Conservation (phyloP, 768 basidiomycete species). For the Boletus rufocinnamomeus region DNA sequence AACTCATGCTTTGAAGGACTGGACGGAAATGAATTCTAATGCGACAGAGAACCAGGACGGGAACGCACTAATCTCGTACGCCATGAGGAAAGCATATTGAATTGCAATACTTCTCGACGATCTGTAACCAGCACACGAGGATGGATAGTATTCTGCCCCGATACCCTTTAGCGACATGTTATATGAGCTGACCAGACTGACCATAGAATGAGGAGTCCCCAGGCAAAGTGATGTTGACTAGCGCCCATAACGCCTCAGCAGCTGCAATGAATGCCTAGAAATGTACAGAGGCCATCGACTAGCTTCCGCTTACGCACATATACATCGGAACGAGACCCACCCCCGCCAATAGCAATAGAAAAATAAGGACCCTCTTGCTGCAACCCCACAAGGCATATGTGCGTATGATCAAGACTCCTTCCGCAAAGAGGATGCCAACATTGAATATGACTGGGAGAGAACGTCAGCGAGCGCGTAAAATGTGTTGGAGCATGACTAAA, state of each 20-base stretch:
- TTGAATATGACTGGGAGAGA: conserved; percentile 11
- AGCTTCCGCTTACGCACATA: background rate
- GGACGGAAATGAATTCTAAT: background rate
- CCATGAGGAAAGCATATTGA: conserved; percentile 17
- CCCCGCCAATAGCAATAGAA: conserved; percentile 21
- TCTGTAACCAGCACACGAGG: conserved; percentile 14
- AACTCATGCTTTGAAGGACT: conserved; percentile 30
- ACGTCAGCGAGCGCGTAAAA: background rate
- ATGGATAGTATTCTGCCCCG: conserved; percentile 22
- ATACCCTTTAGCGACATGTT: background rate
- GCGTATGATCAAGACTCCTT: conserved; percentile 27
- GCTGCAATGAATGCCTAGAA: conserved; percentile 18
- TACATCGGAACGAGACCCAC: conserved; percentile 8
- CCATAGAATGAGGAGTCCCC: conserved; percentile 22
- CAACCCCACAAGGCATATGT: conserved; percentile 31
- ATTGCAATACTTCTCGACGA: conserved; percentile 15
- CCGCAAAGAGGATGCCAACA: conserved; percentile 16
- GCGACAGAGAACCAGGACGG: background rate
- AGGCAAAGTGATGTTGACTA: conserved; percentile 15
- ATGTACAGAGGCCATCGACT: background rate
- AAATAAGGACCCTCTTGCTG: conserved; percentile 15
- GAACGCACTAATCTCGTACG: conserved; percentile 27
- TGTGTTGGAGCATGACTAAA: background rate
- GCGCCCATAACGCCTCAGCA: conserved; percentile 9
- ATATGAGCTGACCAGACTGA: conserved; percentile 12